Evolutionary conservation across 495 filamentous ascomycete species (phyloP), one percentile per base, ranked within the genome.

Genomic region (Podospora comata): DNA sequence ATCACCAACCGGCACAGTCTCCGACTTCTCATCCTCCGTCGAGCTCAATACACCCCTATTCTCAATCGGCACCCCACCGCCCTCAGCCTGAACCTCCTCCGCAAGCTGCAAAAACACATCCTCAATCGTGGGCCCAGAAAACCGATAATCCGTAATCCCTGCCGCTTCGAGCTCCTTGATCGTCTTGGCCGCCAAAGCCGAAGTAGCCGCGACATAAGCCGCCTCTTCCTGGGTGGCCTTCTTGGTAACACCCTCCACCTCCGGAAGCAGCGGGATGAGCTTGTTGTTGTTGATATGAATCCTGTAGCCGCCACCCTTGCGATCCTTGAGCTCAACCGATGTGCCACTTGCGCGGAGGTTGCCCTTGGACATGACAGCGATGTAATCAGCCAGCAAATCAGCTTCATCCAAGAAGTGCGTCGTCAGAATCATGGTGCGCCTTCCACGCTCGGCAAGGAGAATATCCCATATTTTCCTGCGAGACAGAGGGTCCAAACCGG

Each of bases 381-480:
- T 92, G 56, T 91, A 86, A 72, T 93, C 91, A 0, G 90, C 89
- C 5, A 93, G 80, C 9, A 93, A 75, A 71, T 92, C 90, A 0
- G 90, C 91, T 75, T 93, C 91, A 71, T 93, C 91, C 23, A 93
- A 80, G 73, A 92, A 93, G 70, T 93, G 93, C 0, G 93, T 96
- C 1, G 93, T 96, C 62, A 96, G 78, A 28, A 97, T 86, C 62
- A 94, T 91, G 0, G 92, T 93, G 62, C 92, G 80, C 27, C 80
- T 82, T 4, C 93, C 92, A 69, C 93, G 85, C 72, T 92, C 92
- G 1, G 88, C 89, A 4, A 96, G 80, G 19, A 97, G 78, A 65
- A 97, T 97, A 70, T 94, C 90, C 93, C 93, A 97, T 64, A 96
- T 90, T 77, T 93, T 96, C 11, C 92, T 80, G 18, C 93, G 80